Evolutionary conservation across 2,329 filamentous ascomycete species (phyloP), one percentile per base, ranked within the genome.

Genomic region (Rachicladosporium sp.): DNA sequence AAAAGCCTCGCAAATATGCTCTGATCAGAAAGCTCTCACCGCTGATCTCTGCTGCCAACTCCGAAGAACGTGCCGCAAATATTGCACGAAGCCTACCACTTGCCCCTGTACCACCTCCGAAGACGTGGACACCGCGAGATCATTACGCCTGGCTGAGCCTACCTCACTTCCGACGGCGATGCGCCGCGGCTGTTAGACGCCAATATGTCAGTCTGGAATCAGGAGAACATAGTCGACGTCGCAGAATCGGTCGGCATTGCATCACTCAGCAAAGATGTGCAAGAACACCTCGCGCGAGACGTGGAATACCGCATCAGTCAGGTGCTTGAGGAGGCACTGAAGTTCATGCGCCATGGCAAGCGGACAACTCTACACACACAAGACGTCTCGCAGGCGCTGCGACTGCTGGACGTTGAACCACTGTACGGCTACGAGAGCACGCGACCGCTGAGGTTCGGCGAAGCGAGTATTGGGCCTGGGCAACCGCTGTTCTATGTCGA

Each of bases 401-500:
- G 78, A 46, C 78, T 88, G 8, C 71, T 98, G 36, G 87, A 96
- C 54, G 84, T 95, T 19, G 91, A 98, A 62, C 91, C 91, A 1
- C 73, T 96, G 1, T 95, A 95, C 57, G 91, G 91, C 12, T 98
- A 98, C 64, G 89, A 96, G 57, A 88, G 87, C 27, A 91, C 85
- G 32, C 73, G 89, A 37, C 85, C 88, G 19, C 66, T 98, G 52
- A 76, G 83, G 40, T 98, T 93, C 56, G 91, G 91, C 38, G 91
- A 98, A 63, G 91, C 91, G 3, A 93, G 84, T 42, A 68, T 98
- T 44, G 91, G 91, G 0, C 87, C 88, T 10, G 88, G 89, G 7
- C 91, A 98, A 63, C 87, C 89, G 38, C 68, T 98, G 13, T 98
- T 89, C 63, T 98, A 98, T 59, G 82, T 98, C 31, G 91, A 98